Evolutionary conservation across 805 yeast species (phyloP), one percentile per base, ranked within the genome.

Genomic region (Wickerhamiella hasegawae): DNA sequence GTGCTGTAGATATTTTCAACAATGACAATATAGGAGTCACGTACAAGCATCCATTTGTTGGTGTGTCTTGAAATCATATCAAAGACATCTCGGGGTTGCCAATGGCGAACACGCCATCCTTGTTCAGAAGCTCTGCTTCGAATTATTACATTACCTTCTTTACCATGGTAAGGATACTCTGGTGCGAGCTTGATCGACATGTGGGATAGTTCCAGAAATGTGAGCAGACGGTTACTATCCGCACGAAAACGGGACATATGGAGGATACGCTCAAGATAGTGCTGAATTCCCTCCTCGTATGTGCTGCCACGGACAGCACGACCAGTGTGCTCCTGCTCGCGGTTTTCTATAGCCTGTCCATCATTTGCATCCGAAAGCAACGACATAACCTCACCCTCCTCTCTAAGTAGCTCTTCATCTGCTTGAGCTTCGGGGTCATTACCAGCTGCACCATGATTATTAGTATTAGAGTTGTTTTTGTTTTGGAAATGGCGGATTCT

Each of bases 21-120:
- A 52, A 81, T 80, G 59, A 79, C 71, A 28, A 90, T 65, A 48
- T 82, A 90, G 1, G 94, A 77, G 50, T 75, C 77, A 38, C 97
- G 68, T 2, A 90, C 71, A 38, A 90, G 59, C 42, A 83, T 73
- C 99, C 99, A 90, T 55, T 90, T 90, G 28, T 75, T 76, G 0
- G 92, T 76, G 45, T 92, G 87, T 55, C 99, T 73, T 43, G 71
- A 74, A 34, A 87, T 78, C 94, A 90, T 83, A 25, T 81, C 84
- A 45, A 71, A 69, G 47, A 83, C 60, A 48, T 82, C 96, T 41
- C 73, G 69, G 5, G 81, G 72, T 41, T 70, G 73, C 55, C 83
- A 71, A 51, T 87, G 96, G 3, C 90, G 80, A 4, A 87, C 95
- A 46, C 93, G 66, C 97, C 98, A 90, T 2, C 98, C 97, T 52